Conservation (phyloP, 1,284 basidiomycete genomes). For the Stygiomarasmius scandens region DNA sequence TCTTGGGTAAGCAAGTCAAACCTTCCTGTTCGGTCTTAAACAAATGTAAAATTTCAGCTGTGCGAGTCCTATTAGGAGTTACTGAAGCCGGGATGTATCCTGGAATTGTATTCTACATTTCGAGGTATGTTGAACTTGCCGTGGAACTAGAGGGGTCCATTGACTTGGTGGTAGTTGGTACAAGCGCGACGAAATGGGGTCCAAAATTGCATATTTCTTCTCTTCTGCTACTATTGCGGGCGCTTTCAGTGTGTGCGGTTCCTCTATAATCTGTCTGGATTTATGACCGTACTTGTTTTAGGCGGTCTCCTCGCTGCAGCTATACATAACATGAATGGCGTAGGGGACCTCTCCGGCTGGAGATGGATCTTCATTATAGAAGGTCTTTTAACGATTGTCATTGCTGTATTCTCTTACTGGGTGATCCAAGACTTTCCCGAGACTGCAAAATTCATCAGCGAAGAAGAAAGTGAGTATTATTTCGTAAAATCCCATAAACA, state of each 20-base stretch:
- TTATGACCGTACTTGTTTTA: constrained; percentile 21
- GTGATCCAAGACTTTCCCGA: constrained; percentile 83
- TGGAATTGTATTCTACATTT: constrained; percentile 59
- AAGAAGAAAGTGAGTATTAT: constrained; percentile 55
- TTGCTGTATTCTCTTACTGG: constrained; percentile 57
- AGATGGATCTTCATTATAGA: constrained; percentile 66
- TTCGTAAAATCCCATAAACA: too few species aligned
- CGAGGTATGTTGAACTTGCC: constrained; percentile 39
- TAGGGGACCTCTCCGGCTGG: constrained; percentile 54
- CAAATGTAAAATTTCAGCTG: constrained; percentile 30
- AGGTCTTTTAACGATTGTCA: constrained; percentile 65
- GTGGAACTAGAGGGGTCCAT: constrained; percentile 7
- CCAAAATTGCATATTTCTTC: constrained; percentile 65
- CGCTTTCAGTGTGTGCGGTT: constrained; percentile 54
- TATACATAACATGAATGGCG: constrained; percentile 68
- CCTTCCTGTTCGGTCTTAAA: neutral
- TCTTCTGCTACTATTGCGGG: constrained; percentile 71
- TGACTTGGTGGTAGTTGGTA: constrained; percentile 47
- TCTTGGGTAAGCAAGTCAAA: constrained; percentile 39
- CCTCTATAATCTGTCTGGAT: constrained; percentile 1
- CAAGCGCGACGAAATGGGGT: constrained; percentile 62
- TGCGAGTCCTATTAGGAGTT: constrained; percentile 53
- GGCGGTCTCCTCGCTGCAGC: constrained; percentile 66
- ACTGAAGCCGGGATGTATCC: constrained; percentile 58
- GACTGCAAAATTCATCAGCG: constrained; percentile 73